Conservation (phyloP, 441 rosid species). For the Adansonia gregorii region DNA sequence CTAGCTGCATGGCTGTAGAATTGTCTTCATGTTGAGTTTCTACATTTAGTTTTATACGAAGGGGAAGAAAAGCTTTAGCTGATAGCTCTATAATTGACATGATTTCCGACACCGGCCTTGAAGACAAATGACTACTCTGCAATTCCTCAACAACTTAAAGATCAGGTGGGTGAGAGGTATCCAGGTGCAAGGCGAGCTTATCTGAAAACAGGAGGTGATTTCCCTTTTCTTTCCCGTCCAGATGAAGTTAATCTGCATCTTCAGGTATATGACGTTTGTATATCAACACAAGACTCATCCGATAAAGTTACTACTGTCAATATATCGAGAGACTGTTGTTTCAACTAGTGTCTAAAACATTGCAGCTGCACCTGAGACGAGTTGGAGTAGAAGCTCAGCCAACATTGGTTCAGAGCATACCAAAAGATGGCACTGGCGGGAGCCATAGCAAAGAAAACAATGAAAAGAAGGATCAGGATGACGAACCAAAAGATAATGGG, state of each 20-base stretch:
- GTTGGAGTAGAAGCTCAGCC: conserved; percentile 85
- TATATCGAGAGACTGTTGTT: conserved; percentile 6
- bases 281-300: not conserved
- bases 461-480: conserved; percentile 49
- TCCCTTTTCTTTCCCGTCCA: conserved; percentile 93
- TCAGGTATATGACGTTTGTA: conserved; percentile 54
- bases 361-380: conserved; percentile 87
- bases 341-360: conserved; percentile 19
- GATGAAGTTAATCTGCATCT: conserved; percentile 97
- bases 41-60: not conserved
- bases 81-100: conserved; percentile 32
- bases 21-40: not conserved
- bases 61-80: conserved; percentile 20
- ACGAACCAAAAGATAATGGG: conserved; percentile 43
- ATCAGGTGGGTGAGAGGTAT: conserved; percentile 83
- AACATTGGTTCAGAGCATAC: conserved; percentile 59
- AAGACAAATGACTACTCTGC: conserved; percentile 96
- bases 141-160: conserved; percentile 83
- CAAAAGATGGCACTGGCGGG: conserved; percentile 57
- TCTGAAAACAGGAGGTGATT: conserved; percentile 90
- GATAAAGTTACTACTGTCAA: not conserved
- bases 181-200: conserved; percentile 87
- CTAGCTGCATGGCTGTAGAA: conserved; percentile 3
- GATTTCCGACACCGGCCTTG: conserved; percentile 26
- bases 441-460: conserved; percentile 53